Percentiles rank a stretch among this genome's conserved stretches.
Evolutionary conservation across 2,329 filamentous ascomycete genomes (phyloP).

Genomic region (Graphilbum fragrans): DNA sequence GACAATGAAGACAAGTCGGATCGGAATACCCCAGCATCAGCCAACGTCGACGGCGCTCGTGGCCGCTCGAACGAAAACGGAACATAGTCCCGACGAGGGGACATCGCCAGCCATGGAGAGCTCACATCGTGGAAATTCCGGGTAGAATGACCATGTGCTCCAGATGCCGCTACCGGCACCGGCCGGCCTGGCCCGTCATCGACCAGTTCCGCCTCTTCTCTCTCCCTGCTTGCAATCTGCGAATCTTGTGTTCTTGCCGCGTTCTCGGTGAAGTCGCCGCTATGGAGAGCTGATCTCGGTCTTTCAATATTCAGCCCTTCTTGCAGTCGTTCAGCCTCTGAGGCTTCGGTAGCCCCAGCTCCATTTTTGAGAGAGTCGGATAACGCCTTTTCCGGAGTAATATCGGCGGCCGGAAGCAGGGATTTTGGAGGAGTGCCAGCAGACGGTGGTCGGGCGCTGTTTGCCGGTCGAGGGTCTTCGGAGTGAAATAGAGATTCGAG

Average conservation of each 20-base stretch:
- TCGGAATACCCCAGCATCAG: slow-evolving; percentile 8
- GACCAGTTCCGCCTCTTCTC: too few species aligned
- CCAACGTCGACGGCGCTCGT: slow-evolving; percentile 1
- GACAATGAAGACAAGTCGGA: slow-evolving; percentile 43
- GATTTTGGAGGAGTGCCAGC: slow-evolving; percentile 15
- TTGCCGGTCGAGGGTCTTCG: slow-evolving; percentile 20
- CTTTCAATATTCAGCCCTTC: slow-evolving; percentile 60
- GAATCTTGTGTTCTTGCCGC: slow-evolving; percentile 4
- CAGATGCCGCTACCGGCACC: too few species aligned
- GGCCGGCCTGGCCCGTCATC: too few species aligned
- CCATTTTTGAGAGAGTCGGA: slow-evolving; percentile 6
- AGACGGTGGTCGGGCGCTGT: slow-evolving; percentile 20
- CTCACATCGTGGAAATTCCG: too few species aligned
- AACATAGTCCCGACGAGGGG: slow-evolving; percentile 39
- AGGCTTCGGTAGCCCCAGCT: slow-evolving; percentile 16
- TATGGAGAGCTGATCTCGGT: slow-evolving; percentile 65
- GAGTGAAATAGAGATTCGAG: slow-evolving; percentile 28
- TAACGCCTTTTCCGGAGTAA: slow-evolving; percentile 38
- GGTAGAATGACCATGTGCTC: too few species aligned
- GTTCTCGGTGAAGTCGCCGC: slow-evolving; percentile 46
- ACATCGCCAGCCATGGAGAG: slow-evolving; percentile 40
- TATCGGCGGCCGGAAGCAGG: slow-evolving; percentile 32
- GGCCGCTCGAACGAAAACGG: slow-evolving; percentile 29
- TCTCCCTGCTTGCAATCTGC: slow-evolving; percentile 6
- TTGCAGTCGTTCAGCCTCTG: slow-evolving; percentile 30